Base-by-base conservation (phyloP, 2,329 filamentous ascomycete species). In the Ophiostoma sp. region DNA sequence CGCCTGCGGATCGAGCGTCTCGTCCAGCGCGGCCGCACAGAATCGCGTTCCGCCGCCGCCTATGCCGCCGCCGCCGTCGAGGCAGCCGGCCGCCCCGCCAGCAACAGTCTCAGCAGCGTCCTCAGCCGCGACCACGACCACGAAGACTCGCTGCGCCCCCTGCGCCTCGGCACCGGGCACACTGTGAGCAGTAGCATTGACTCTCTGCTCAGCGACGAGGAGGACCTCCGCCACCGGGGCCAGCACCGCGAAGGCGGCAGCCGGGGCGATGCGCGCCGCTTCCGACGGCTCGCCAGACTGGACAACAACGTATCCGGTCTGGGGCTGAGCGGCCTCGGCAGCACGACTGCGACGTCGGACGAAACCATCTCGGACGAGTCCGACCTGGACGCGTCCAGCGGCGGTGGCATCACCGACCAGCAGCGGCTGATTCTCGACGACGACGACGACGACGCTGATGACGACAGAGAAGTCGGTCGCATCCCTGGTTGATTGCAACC, bases 1-100 rank as follows among this genome's bases (percentile, higher is more conserved):
- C 82, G 95, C 68, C 86, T 97, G 74, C 92, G 92, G 76, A 83
- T 97, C 10, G 95, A 99, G 80, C 84, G 89, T 67, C 75, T 85
- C 67, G 83, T 90, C n/a, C 87, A 90, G 75, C 78, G 81, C 72
- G 88, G 87, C 1, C 79, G 88, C 23, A 78, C 81, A 67, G 84
- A 85, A 33, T 33, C 67, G 8, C 68, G 67, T 31, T 31, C 27
- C 27, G 27, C 27, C 4, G 23, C 36, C 3, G 54, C 27, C 7
- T n/a, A n/a, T n/a, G n/a, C 27, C 27, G 27, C 27, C 4, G 23
- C 36, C 3, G 54, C 27, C 7, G 65, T 11, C 6, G 52, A 39
- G 0, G 36, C 27, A 11, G 35, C 54, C 54, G 67, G 27, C 20
- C 67, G 66, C 1, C 35, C 65, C 11, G 52, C 23, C 36, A 41